phyloP scores from a whole-genome alignment of 192 early-diverging fungal genomes.

The Lunasporangiospora selenospora region DNA sequence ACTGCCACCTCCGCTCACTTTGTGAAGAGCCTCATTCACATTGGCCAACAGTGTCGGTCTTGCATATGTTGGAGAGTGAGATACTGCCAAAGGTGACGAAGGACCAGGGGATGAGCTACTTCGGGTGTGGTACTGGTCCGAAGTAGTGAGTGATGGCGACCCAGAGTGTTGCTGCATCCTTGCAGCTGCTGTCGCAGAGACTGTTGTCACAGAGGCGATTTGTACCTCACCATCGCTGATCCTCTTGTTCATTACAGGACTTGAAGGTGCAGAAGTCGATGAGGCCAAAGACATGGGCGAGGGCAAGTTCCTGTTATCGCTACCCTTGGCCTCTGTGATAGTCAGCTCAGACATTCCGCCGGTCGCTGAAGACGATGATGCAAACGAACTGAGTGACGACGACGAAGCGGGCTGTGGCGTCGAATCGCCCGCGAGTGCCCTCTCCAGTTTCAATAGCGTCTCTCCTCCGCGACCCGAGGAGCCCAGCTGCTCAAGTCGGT shows the following conservation, averaged over 20 bases:
- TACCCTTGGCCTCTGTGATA: neutral
- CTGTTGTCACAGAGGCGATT: slow-evolving; percentile 6
- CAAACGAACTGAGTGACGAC: too few species aligned
- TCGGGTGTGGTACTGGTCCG: too few species aligned
- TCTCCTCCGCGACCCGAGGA: slow-evolving; percentile 27
- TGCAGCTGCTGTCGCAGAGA: neutral
- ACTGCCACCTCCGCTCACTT: neutral
- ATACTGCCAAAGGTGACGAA: too few species aligned
- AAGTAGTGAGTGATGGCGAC: too few species aligned
- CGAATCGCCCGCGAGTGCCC: slow-evolving; percentile 20
- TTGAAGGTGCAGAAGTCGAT: slow-evolving; percentile 13
- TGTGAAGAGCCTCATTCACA: too few species aligned
- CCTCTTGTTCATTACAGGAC: slow-evolving; percentile 15
- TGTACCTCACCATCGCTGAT: slow-evolving; percentile 27
- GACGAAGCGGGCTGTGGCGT: too few species aligned
- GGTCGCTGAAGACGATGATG: neutral
- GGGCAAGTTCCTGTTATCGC: slow-evolving; percentile 18
- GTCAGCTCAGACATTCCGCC: too few species aligned
- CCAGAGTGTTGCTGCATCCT: too few species aligned
- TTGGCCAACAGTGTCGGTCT: too few species aligned
- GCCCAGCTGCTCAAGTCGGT: slow-evolving; percentile 25
- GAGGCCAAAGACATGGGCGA: slow-evolving; percentile 34
- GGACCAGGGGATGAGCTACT: too few species aligned
- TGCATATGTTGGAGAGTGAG: too few species aligned
- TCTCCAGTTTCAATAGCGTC: slow-evolving; percentile 38